These are phyloP conservation scores for Penicillium concentricum DNA, from an alignment of 2,329 filamentous ascomycete genomes.

Conservation along the genomic window DNA sequence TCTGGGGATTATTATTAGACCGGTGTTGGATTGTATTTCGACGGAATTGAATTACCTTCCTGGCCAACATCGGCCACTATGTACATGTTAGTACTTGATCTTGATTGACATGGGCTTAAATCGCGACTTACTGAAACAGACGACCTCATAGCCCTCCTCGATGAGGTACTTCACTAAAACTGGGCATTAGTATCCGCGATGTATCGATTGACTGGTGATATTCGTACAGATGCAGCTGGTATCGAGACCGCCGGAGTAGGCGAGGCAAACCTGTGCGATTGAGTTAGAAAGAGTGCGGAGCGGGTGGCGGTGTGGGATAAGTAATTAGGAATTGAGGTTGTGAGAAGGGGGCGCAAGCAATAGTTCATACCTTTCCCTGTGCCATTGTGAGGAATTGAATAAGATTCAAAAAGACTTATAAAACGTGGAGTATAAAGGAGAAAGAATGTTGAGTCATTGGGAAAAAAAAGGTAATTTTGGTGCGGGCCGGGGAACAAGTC, in stretches of 20 bases:
- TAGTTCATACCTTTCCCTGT: conserved; percentile 25
- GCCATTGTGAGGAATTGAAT: conserved; percentile 23
- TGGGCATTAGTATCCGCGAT: conserved; percentile 18
- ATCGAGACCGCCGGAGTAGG: conserved; percentile 55
- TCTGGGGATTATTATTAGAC: conserved; percentile 45
- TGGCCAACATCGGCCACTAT: conserved; percentile 70
- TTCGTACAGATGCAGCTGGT: conserved; percentile 56
- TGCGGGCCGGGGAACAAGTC: conserved; percentile 22
- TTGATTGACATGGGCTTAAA: neutral
- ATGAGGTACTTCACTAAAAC: conserved; percentile 45
- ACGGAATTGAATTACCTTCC: conserved; percentile 45
- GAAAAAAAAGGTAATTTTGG: conserved; percentile 23
- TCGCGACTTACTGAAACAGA: conserved; percentile 55
- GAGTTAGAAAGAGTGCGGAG: conserved; percentile 16
- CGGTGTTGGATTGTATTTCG: conserved; percentile 2
- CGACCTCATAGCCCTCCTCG: conserved; percentile 57
- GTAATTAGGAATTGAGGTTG: neutral
- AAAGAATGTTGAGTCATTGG: conserved; percentile 23
- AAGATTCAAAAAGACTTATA: conserved; percentile 5
- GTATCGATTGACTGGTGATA: conserved; percentile 22
- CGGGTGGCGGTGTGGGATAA: conserved; percentile 16
- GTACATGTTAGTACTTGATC: conserved; percentile 12
- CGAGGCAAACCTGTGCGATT: conserved; percentile 34
- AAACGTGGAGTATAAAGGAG: conserved; percentile 16
- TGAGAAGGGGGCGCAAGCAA: neutral